Percentiles rank a stretch among this genome's conserved stretches.
These are phyloP conservation scores for Boletus rufocinnamomeus DNA, from an alignment of 768 basidiomycete genomes.

Conservation along the genomic window DNA sequence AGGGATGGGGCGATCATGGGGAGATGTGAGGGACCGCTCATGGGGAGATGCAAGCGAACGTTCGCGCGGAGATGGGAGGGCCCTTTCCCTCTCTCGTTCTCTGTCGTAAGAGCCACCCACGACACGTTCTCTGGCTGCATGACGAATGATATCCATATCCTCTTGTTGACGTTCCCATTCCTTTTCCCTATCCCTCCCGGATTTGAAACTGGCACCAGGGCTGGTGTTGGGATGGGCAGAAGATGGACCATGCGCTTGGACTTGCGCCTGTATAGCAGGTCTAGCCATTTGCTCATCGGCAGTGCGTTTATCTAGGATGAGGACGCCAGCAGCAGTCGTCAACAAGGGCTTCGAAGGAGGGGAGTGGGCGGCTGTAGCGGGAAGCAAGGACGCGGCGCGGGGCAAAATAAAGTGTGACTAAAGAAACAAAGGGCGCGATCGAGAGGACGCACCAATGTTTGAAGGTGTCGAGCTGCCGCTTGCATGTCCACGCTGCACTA, in stretches of 20 bases:
- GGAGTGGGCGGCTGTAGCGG: conserved; percentile 29
- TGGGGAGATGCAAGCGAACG: conserved; percentile 27
- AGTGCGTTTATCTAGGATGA: conserved; percentile 35
- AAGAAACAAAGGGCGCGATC: background rate
- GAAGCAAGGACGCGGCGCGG: background rate
- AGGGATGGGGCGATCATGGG: conserved; percentile 27
- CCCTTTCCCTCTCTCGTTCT: conserved; percentile 29
- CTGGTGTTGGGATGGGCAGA: conserved; percentile 27
- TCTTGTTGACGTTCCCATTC: conserved; percentile 34
- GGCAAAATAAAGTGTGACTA: conserved; percentile 6
- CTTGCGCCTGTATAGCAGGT: conserved; percentile 17
- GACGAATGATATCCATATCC: conserved; percentile 31
- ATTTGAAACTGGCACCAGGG: conserved; percentile 22
- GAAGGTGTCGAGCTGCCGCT: conserved; percentile 30
- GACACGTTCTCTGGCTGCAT: conserved; percentile 28
- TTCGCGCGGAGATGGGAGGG: conserved; percentile 29
- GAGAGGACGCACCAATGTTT: conserved; percentile 24
- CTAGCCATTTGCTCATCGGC: conserved; percentile 34
- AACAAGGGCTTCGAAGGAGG: conserved; percentile 29
- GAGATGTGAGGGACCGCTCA: conserved; percentile 23
- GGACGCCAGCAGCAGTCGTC: conserved; percentile 28
- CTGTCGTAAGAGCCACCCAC: conserved; percentile 25
- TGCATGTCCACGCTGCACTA: conserved; percentile 29
- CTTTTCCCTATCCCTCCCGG: conserved; percentile 30
- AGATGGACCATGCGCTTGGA: conserved; percentile 20